Evolutionary conservation across 345 rosid genomes (phyloP).

Genomic region (Linum usitatissimum): DNA sequence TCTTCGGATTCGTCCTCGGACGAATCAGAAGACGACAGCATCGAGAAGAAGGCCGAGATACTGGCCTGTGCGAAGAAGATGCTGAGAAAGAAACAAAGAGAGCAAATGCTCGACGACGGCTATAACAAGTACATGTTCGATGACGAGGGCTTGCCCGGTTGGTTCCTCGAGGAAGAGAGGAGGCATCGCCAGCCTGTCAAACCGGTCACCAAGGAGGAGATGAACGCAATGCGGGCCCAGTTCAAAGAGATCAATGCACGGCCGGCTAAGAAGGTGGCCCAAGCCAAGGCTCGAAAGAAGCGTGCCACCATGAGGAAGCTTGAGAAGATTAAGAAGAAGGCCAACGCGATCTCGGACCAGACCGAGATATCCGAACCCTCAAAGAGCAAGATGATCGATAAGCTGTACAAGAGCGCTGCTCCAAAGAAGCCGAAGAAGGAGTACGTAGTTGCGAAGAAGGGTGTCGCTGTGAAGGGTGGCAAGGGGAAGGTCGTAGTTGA

Average conservation of each 20-base stretch:
- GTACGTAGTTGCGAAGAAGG: conserved; percentile 84
- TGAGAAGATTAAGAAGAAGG: conserved; percentile 88
- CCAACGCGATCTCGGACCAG: conserved; percentile 67
- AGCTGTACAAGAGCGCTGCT: conserved; percentile 65
- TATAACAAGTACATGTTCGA: conserved; percentile 74
- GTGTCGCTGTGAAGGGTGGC: conserved; percentile 66
- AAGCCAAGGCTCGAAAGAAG: conserved; percentile 93
- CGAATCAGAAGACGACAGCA: conserved; percentile 49
- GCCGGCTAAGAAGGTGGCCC: conserved; percentile 89
- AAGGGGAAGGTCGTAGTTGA: conserved; percentile 86
- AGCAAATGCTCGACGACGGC: conserved; percentile 69
- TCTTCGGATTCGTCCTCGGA: conserved; percentile 76
- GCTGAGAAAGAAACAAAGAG: conserved; percentile 84
- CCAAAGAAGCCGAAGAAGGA: conserved; percentile 68
- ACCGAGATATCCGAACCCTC: conserved; percentile 65
- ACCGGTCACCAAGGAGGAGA: conserved; percentile 79
- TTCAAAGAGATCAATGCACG: conserved; percentile 86
- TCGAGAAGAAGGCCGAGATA: conserved; percentile 66
- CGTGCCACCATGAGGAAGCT: conserved; percentile 53
- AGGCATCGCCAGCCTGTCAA: conserved; percentile 64
- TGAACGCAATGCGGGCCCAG: conserved; percentile 76
- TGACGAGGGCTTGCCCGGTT: conserved; percentile 61
- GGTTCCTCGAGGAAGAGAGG: conserved; percentile 86
- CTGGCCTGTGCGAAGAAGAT: conserved; percentile 87
- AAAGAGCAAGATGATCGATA: conserved; percentile 74